Evolutionary conservation across 2,329 filamentous ascomycete species (phyloP), one percentile per base, ranked within the genome.

Genomic region (Cytospora mali): DNA sequence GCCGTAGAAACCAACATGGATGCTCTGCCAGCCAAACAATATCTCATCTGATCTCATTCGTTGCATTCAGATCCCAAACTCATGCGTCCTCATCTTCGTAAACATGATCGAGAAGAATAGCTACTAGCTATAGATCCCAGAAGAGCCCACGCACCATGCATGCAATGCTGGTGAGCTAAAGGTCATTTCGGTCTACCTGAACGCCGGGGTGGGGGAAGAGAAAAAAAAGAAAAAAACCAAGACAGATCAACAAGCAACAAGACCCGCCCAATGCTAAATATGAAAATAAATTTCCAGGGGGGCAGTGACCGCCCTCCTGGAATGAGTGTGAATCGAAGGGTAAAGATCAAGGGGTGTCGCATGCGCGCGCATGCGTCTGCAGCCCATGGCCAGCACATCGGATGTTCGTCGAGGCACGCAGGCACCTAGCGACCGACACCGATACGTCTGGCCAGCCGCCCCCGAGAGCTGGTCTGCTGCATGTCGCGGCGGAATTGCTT

Each of bases 401-500:
- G 6, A n/a, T 18, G 9, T 31, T 31, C 29, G 6, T 18, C 14
- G 16, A 1, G 3, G 16, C 29, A 18, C 6, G 18, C 6, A 42
- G 27, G 53, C 55, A 56, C 31, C 63, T 62, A 57, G 51, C 52
- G 49, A n/a, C 64, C 49, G 39, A 35, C 35, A 31, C 58, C 50
- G 28, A 64, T 54, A n/a, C 62, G 64, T n/a, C 64, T 58, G 28
- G 62, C 51, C 28, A 67, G 50, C 21, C 62, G 58, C 6, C 49
- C 57, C 28, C 66, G 62, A 9, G 65, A 59, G 9, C 39, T 54
- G 10, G 29, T 55, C 33, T 29, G 33, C 33, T 29, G 33, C 48
- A 67, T 39, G 61, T 66, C 52, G 21, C 60, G 66, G 42, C 69
- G 70, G 61, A 70, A 68, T 11, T 63, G 66, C 35, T 59, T 75